phyloP scores from a whole-genome alignment of 1,284 basidiomycete species.

The Veloboletus limbatus region DNA sequence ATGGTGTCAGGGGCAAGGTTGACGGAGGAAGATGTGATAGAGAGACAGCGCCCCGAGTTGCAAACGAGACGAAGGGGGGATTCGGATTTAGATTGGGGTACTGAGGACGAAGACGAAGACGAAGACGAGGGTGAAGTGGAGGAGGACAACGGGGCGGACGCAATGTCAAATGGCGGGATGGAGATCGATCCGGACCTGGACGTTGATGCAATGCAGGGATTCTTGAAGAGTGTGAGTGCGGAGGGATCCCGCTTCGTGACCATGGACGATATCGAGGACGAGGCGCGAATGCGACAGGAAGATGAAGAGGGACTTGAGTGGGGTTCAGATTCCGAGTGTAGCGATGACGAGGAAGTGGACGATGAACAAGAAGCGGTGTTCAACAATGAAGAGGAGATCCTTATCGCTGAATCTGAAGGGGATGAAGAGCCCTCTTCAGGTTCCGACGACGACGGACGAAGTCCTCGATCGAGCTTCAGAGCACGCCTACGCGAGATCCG shows the following conservation, averaged over 20 bases:
- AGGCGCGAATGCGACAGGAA: slow-evolving; percentile 48
- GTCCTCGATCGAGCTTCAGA: slow-evolving; percentile 53
- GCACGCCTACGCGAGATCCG: slow-evolving; percentile 46
- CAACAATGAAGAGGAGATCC: slow-evolving; percentile 16
- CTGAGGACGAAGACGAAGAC: slow-evolving; percentile 39
- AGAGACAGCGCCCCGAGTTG: slow-evolving; percentile 40
- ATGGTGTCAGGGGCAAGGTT: slow-evolving; percentile 54
- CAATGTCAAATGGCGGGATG: slow-evolving; percentile 49
- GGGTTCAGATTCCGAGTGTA: slow-evolving; percentile 23
- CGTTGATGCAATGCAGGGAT: slow-evolving; percentile 50
- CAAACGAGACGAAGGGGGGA: slow-evolving; percentile 57
- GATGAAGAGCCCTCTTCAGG: slow-evolving; percentile 34
- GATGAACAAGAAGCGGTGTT: slow-evolving; percentile 23
- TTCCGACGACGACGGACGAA: slow-evolving; percentile 34
- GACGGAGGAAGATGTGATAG: slow-evolving; percentile 33
- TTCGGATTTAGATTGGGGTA: slow-evolving; percentile 74
- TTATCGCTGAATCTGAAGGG: slow-evolving; percentile 27
- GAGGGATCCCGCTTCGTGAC: slow-evolving; percentile 51
- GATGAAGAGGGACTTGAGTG: slow-evolving; percentile 40
- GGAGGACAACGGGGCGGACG: slow-evolving; percentile 32
- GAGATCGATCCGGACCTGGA: slow-evolving; percentile 53
- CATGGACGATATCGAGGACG: slow-evolving; percentile 67
- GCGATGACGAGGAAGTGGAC: slow-evolving; percentile 33
- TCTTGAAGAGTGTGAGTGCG: slow-evolving; percentile 50
- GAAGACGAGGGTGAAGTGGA: slow-evolving; percentile 28